A percentile compares a stretch with the other conserved stretches of the same genome.
phyloP scores from a whole-genome alignment of 2,329 filamentous ascomycete species.

The Fusarium luffae region DNA sequence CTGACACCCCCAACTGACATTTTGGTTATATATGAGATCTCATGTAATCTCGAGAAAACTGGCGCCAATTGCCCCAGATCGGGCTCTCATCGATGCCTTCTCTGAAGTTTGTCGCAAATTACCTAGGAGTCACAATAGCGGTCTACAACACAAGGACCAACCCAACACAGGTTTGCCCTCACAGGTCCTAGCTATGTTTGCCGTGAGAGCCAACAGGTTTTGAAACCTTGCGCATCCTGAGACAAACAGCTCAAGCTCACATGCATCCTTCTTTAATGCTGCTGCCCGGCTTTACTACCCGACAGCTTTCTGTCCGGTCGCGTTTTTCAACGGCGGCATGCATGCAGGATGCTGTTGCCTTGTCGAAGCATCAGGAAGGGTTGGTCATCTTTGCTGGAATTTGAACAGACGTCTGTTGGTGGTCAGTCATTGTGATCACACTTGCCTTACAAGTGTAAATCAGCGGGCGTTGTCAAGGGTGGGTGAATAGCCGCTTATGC shows the following conservation, averaged over 20 bases:
- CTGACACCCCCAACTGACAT: background rate
- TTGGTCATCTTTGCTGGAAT: background rate
- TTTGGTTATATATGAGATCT: background rate
- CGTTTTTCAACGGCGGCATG: background rate
- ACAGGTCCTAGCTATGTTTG: background rate
- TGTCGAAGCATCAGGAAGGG: background rate
- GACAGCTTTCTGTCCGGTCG: background rate
- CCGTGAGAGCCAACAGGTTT: background rate
- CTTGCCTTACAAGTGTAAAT: too few species aligned
- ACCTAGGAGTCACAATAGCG: background rate
- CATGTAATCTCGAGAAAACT: background rate
- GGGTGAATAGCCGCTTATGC: background rate
- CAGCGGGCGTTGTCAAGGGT: background rate
- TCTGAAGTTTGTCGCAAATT: background rate
- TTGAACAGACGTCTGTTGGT: too few species aligned
- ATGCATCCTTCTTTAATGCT: background rate
- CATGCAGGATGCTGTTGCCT: background rate
- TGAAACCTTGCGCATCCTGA: too few species aligned
- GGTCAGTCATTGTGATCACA: too few species aligned
- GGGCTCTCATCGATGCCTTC: background rate
- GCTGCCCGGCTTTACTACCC: background rate
- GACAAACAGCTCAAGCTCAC: background rate
- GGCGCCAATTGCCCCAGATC: background rate
- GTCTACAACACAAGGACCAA: background rate
- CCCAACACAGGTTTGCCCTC: too few species aligned